Evolutionary conservation across 139 green algal genomes (phyloP).

Genomic region (Spirogloea muscicola): DNA sequence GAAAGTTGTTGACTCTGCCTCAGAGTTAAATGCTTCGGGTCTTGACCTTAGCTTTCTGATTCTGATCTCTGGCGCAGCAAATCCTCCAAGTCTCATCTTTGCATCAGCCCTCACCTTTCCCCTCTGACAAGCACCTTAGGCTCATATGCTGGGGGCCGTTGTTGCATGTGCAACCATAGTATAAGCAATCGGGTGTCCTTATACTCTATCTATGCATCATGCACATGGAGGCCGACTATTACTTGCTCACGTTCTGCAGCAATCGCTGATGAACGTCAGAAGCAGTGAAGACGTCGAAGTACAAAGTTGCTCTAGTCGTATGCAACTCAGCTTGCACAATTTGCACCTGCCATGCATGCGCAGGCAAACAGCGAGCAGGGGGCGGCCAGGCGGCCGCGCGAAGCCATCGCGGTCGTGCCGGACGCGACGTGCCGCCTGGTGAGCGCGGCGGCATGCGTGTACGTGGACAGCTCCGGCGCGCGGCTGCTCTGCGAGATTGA

Average conservation of each 20-base stretch:
- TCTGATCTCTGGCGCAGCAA: not conserved
- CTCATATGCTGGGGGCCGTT: no score
- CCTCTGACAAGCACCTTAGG: no score
- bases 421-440: conserved; percentile 44
- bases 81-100: not conserved
- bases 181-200: no score
- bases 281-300: not conserved
- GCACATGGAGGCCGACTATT: no score
- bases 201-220: no score
- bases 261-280: not conserved
- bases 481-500: conserved; percentile 55
- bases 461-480: conserved; percentile 4
- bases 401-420: conserved; percentile 50
- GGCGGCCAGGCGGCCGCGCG: no score
- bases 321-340: not conserved
- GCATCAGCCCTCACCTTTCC: not conserved
- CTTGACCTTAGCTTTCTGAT: not conserved
- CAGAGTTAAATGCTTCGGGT: not conserved
- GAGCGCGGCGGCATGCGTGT: conserved; percentile 18
- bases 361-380: no score
- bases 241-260: not conserved
- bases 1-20: not conserved
- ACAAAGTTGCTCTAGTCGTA: not conserved
- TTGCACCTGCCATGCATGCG: not conserved
- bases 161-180: no score